These are phyloP conservation scores for Cubamyces sp. DNA, from an alignment of 768 basidiomycete genomes.

Conservation along the genomic window DNA sequence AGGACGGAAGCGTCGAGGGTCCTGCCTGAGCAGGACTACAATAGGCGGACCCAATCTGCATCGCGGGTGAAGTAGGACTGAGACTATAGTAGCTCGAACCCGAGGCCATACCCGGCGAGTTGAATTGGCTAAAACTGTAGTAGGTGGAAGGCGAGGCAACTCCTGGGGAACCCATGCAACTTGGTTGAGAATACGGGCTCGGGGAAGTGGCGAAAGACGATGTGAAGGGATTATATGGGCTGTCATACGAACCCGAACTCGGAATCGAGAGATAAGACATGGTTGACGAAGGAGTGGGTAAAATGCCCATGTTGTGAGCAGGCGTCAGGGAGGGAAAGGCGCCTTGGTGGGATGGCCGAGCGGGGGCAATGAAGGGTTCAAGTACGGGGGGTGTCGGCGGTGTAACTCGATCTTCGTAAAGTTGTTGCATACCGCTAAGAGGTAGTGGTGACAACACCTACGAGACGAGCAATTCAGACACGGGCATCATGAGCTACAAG, in stretches of 20 bases:
- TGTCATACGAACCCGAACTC: background rate
- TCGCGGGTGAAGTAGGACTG: background rate
- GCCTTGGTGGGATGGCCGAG: background rate
- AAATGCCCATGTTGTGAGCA: background rate
- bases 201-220: background rate
- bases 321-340: background rate
- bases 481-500: background rate
- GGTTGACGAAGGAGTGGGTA: background rate
- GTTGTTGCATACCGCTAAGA: background rate
- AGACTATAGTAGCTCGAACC: background rate
- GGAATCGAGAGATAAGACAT: background rate
- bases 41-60: background rate
- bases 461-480: background rate
- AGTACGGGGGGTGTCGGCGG: slow-evolving; percentile 6
- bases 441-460: slow-evolving; percentile 16
- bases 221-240: background rate
- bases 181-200: background rate
- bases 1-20: background rate
- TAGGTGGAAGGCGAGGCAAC: slow-evolving; percentile 1
- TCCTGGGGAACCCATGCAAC: background rate
- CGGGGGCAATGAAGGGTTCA: background rate
- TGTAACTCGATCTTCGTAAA: background rate
- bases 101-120: background rate
- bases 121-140: background rate
- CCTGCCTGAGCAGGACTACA: background rate